Evolutionary conservation across 345 rosid species (phyloP).

Genomic region (Pistacia vera): DNA sequence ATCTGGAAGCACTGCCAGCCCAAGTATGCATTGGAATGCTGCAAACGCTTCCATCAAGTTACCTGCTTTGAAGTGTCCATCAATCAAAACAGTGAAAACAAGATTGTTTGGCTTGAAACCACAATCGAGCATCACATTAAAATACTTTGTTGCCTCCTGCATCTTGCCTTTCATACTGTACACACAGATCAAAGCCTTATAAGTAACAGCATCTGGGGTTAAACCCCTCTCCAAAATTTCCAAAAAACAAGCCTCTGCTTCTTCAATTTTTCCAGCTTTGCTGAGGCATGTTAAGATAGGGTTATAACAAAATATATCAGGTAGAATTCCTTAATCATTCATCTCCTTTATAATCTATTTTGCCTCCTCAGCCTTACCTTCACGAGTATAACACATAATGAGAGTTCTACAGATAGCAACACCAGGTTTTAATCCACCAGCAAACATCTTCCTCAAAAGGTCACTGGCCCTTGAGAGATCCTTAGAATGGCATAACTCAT

Average conservation of each 20-base stretch:
- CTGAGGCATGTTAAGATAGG: constrained; percentile 33
- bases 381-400: constrained; percentile 17
- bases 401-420: constrained; percentile 25
- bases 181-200: constrained; percentile 33
- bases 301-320: constrained; percentile 40
- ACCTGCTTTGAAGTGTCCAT: constrained; percentile 34
- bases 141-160: constrained; percentile 25
- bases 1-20: constrained; percentile 24
- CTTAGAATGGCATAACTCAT: constrained; percentile 22
- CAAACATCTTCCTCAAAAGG: constrained; percentile 24
- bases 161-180: constrained; percentile 29
- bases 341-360: constrained; percentile 21
- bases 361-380: constrained; percentile 29
- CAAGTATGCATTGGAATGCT: constrained; percentile 24
- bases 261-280: constrained; percentile 36
- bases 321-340: constrained; percentile 20
- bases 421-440: constrained; percentile 32
- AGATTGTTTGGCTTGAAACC: constrained; percentile 30
- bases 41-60: constrained; percentile 19
- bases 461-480: constrained; percentile 20
- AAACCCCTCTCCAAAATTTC: constrained; percentile 30
- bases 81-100: constrained; percentile 27
- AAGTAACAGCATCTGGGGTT: constrained; percentile 33
- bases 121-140: constrained; percentile 34
- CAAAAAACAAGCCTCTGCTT: constrained; percentile 26